These are phyloP conservation scores for Debaryomyces fabryi DNA, from an alignment of 1,139 yeast genomes.

Conservation along the genomic window DNA sequence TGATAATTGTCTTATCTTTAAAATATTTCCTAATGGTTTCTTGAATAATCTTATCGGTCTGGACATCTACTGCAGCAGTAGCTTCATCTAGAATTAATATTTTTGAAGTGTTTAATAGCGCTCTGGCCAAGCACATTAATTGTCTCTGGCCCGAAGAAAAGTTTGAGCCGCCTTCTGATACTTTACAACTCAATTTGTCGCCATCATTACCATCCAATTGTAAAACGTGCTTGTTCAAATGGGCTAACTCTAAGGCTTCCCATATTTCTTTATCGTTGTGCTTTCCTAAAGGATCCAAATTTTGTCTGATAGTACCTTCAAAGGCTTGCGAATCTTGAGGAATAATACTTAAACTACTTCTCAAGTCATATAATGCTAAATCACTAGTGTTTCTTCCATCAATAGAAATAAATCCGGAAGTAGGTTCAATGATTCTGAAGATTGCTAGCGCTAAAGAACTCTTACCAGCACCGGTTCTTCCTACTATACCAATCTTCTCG, in stretches of 20 bases:
- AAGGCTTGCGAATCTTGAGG: conserved; percentile 74
- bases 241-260: conserved; percentile 56
- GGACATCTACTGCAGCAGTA: conserved; percentile 82
- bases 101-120: conserved; percentile 59
- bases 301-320: conserved; percentile 62
- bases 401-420: conserved; percentile 36
- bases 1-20: conserved; percentile 66
- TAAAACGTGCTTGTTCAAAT: conserved; percentile 50
- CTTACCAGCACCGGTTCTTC: conserved; percentile 48
- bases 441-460: conserved; percentile 41
- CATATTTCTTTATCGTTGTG: conserved; percentile 57
- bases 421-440: conserved; percentile 42
- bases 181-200: conserved; percentile 42
- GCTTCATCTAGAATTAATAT: conserved; percentile 80
- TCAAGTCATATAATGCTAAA: conserved; percentile 51
- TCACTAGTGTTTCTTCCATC: conserved; percentile 52
- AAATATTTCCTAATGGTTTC: conserved; percentile 70
- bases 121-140: conserved; percentile 74
- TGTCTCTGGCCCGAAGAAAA: conserved; percentile 81
- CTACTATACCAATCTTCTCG: conserved; percentile 45
- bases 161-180: conserved; percentile 73
- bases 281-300: conserved; percentile 60
- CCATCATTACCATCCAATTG: conserved; percentile 30
- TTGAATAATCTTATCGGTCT: conserved; percentile 75
- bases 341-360: conserved; percentile 60